phyloP scores from a whole-genome alignment of 2,329 filamentous ascomycete species.

The Trichophyton equinum region DNA sequence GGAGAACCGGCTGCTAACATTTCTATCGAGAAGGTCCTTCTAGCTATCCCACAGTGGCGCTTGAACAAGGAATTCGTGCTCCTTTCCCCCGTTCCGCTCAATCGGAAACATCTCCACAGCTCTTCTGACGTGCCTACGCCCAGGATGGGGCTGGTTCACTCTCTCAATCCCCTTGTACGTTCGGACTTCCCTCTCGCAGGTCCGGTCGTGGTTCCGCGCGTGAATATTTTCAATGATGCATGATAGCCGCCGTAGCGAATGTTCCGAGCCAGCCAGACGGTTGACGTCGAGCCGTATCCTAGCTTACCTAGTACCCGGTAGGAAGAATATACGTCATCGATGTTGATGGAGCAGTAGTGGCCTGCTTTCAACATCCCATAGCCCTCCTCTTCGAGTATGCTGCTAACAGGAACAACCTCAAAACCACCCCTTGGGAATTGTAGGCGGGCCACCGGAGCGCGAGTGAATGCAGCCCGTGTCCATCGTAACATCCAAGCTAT shows the following conservation, averaged over 20 bases:
- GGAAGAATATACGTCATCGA: conserved; percentile 20
- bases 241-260: conserved; percentile 19
- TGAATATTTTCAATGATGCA: conserved; percentile 18
- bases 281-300: conserved; percentile 21
- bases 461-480: neutral
- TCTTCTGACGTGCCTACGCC: conserved; percentile 20
- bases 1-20: conserved; percentile 15
- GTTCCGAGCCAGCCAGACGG: conserved; percentile 22
- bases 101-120: conserved; percentile 24
- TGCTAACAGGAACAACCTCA: conserved; percentile 11
- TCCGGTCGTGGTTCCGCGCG: conserved; percentile 13
- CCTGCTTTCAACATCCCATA: conserved; percentile 18
- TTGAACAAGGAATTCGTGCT: conserved; percentile 22
- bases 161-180: conserved; percentile 21
- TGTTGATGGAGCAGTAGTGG: conserved; percentile 22
- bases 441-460: conserved; percentile 8
- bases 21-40: conserved; percentile 22
- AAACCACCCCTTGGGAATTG: conserved; percentile 16
- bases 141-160: conserved; percentile 19
- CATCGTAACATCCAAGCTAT: neutral
- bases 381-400: conserved; percentile 19
- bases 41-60: conserved; percentile 22
- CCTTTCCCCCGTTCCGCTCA: conserved; percentile 14
- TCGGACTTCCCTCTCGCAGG: conserved; percentile 17
- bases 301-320: conserved; percentile 23